A percentile compares a stretch with the other conserved stretches of the same genome.
Evolutionary conservation across 2,329 filamentous ascomycete genomes (phyloP).

Genomic region (Drechmeria coniospora): DNA sequence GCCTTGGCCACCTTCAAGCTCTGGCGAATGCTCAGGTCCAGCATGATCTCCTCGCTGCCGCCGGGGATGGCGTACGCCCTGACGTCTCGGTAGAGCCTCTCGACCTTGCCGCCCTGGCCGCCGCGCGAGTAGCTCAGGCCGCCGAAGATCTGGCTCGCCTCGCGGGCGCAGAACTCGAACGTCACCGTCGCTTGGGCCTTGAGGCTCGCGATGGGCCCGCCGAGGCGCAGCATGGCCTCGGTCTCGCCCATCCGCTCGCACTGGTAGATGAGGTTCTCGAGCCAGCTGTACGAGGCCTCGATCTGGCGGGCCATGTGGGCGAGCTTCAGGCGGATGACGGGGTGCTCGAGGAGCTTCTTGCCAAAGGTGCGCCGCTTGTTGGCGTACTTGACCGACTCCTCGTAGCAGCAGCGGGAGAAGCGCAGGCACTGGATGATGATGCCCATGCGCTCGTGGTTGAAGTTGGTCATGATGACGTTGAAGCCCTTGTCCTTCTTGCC

Average conservation of each 20-base stretch:
- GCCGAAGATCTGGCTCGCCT: conserved; percentile 95
- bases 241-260: conserved; percentile 85
- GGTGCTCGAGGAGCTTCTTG: conserved; percentile 91
- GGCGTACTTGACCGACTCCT: conserved; percentile 91
- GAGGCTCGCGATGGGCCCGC: conserved; percentile 80
- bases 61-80: conserved; percentile 93
- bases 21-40: conserved; percentile 89
- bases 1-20: conserved; percentile 76
- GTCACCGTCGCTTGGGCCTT: conserved; percentile 91
- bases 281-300: conserved; percentile 92
- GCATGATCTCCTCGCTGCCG: conserved; percentile 96
- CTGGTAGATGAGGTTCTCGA: conserved; percentile 90
- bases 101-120: conserved; percentile 89
- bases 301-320: conserved; percentile 98
- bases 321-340: conserved; percentile 93
- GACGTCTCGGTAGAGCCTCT: conserved; percentile 88
- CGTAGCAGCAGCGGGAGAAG: conserved; percentile 92
- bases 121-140: conserved; percentile 84
- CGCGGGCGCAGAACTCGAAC: conserved; percentile 94
- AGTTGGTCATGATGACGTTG: conserved; percentile 99
- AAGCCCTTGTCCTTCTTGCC: conserved; percentile 98
- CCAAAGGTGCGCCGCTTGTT: conserved; percentile 95
- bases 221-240: conserved; percentile 90
- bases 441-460: conserved; percentile 97
- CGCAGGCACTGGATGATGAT: conserved; percentile 96